A percentile compares a stretch with the other conserved stretches of the same genome.
Evolutionary conservation across 306 rosid genomes (phyloP).

Genomic region (Quillaja saponaria): DNA sequence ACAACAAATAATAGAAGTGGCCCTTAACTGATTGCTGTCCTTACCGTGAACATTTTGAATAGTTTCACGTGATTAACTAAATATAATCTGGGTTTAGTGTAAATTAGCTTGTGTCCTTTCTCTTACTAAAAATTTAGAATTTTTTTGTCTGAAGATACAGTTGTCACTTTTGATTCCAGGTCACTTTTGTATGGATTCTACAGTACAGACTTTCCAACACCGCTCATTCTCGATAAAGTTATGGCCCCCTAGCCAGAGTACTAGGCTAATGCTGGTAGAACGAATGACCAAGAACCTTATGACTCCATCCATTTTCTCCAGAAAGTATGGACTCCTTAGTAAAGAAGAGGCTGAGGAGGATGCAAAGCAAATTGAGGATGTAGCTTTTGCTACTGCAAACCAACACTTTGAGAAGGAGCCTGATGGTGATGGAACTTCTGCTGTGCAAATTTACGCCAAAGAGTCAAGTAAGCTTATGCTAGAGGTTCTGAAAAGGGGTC

Average conservation of each 20-base stretch:
- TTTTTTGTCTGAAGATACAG: slow-evolving; percentile 1
- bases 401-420: slow-evolving; percentile 80
- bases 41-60: no score
- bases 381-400: slow-evolving; percentile 62
- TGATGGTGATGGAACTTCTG: slow-evolving; percentile 81
- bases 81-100: no score
- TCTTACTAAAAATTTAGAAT: neutral
- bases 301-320: slow-evolving; percentile 81
- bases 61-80: no score
- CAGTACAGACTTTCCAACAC: slow-evolving; percentile 42
- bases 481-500: slow-evolving; percentile 82
- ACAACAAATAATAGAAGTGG: no score
- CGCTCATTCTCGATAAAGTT: slow-evolving; percentile 65
- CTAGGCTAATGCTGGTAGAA: slow-evolving; percentile 71
- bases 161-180: slow-evolving; percentile 38
- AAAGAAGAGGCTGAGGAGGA: slow-evolving; percentile 77
- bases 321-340: slow-evolving; percentile 77
- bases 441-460: slow-evolving; percentile 86
- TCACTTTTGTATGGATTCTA: slow-evolving; percentile 58
- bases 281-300: slow-evolving; percentile 74
- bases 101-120: no score
- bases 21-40: no score
- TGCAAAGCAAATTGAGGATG: slow-evolving; percentile 61
- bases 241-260: slow-evolving; percentile 90
- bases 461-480: slow-evolving; percentile 89